Base-by-base conservation (phyloP, 2,329 filamentous ascomycete genomes). In the Diatrype stigma region DNA sequence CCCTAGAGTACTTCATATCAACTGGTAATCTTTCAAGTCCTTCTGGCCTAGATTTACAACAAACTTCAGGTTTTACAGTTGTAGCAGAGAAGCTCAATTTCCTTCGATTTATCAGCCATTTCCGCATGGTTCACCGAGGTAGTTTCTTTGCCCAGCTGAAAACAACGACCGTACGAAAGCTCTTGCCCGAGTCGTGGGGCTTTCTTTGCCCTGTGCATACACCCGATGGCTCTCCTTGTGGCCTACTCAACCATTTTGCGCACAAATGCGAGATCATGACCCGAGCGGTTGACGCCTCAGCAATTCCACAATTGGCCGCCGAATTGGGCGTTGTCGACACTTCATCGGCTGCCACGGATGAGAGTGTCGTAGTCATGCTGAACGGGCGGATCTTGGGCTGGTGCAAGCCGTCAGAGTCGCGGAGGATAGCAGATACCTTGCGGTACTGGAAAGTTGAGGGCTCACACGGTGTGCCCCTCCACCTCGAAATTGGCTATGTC, bases 21-120 rank as follows among this genome's bases (percentile, higher is more conserved):
- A 99, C 94, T 0, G 94, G 94, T 60, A 99, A 99, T 64, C 75
- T 99, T 44, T 84, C 90, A 64, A 96, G 90, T 75, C 86, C 90
- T 14, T 96, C 90, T 28, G 94, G 94, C 57, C 79, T 99, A 38
- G 94, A 99, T 78, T 71, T 96, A 63, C 94, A 97, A 67, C 94
- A 99, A 70, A 86, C 87, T 0, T 94, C 93, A 12, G 94, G 94
- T 56, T 99, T 96, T 70, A 96, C 90, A 0, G 91, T 99, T 47
- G 92, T 97, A 47, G 94, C 94, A 2, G 94, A 99, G 69, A 97
- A 97, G 79, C 93, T 99, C 67, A 99, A 99, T 74, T 99, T 97
- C 69, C 84, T 96, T 64, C 90, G 94, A 63, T 99, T 97, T 74
- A 96, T 99, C 74, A 94, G 90, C 70, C 94, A 99, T 71, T 99